Percentiles rank a stretch among this genome's conserved stretches.
Evolutionary conservation across 352 stramenopile species (phyloP).

Genomic region (Pythium dissimile): DNA sequence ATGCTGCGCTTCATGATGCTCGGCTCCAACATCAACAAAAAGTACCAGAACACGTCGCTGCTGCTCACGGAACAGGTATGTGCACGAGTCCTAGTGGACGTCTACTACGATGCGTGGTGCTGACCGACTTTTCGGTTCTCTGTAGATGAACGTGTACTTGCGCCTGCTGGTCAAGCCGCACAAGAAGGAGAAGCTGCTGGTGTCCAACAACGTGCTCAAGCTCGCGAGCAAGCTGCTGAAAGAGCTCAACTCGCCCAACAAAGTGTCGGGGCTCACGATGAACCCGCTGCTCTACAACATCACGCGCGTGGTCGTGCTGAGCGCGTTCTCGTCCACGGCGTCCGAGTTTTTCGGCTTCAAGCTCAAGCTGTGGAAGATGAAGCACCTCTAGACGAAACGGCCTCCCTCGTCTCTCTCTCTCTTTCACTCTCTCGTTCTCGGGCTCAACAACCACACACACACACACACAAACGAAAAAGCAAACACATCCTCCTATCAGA

Average conservation of each 20-base stretch:
- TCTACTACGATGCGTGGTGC: too few relatives aligned
- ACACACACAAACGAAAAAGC: too few relatives aligned
- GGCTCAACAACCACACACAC: too few relatives aligned
- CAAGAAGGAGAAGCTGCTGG: slow-evolving; percentile 87
- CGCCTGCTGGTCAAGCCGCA: slow-evolving; percentile 77
- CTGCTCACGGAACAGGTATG: slow-evolving; percentile 89
- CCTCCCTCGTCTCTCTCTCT: slow-evolving; percentile 2
- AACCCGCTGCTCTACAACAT: slow-evolving; percentile 89
- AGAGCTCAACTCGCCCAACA: slow-evolving; percentile 90
- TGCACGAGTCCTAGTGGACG: too few relatives aligned
- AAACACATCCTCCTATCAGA: too few relatives aligned
- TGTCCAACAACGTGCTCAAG: slow-evolving; percentile 90
- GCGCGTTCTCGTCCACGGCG: slow-evolving; percentile 84
- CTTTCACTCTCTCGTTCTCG: background rate
- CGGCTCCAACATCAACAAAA: slow-evolving; percentile 88
- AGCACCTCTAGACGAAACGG: slow-evolving; percentile 35
- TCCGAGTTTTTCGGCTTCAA: slow-evolving; percentile 92
- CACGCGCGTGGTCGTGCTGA: slow-evolving; percentile 86
- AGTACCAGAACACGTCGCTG: slow-evolving; percentile 90
- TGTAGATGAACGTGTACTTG: slow-evolving; percentile 85
- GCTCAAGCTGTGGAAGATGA: slow-evolving; percentile 90
- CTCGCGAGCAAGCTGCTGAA: slow-evolving; percentile 90
- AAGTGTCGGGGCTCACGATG: slow-evolving; percentile 89
- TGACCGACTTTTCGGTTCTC: background rate
- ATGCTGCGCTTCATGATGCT: slow-evolving; percentile 91